phyloP scores from a whole-genome alignment of 768 basidiomycete genomes.

The Boletus reticulatus region DNA sequence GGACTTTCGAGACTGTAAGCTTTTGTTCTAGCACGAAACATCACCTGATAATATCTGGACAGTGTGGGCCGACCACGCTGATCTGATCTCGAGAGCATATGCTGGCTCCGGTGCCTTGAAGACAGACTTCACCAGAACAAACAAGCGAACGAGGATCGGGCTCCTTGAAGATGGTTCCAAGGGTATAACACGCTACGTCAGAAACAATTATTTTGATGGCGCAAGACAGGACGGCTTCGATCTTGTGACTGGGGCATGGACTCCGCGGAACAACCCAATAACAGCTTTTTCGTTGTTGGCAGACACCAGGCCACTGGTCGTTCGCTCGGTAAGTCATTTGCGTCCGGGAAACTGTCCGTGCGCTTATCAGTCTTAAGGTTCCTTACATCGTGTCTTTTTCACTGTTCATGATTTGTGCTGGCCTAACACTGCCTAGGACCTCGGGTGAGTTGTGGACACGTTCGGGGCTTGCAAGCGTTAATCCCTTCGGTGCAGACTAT shows the following conservation, averaged over 20 bases:
- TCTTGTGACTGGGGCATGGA: slow-evolving; percentile 88
- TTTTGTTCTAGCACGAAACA: not conserved
- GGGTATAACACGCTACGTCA: slow-evolving; percentile 79
- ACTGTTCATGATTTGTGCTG: slow-evolving; percentile 84
- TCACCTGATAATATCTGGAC: slow-evolving; percentile 1
- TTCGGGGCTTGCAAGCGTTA: not conserved
- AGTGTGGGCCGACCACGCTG: slow-evolving; percentile 99
- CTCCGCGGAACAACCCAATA: slow-evolving; percentile 72
- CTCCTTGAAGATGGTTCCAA: slow-evolving; percentile 84
- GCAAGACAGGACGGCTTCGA: slow-evolving; percentile 93
- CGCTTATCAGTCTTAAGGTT: slow-evolving; percentile 50
- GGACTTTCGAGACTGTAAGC: slow-evolving; percentile 86
- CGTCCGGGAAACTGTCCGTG: not conserved
- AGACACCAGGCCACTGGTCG: slow-evolving; percentile 78
- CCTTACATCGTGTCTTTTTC: slow-evolving; percentile 82
- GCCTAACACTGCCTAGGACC: slow-evolving; percentile 80
- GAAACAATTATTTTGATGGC: slow-evolving; percentile 97
- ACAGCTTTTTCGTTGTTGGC: slow-evolving; percentile 68
- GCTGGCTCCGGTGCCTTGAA: slow-evolving; percentile 95
- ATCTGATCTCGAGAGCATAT: slow-evolving; percentile 86
- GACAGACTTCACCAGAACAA: slow-evolving; percentile 94
- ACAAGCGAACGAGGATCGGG: slow-evolving; percentile 81
- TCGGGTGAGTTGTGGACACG: slow-evolving; percentile 58
- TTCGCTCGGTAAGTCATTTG: slow-evolving; percentile 66
- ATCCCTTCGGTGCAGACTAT: slow-evolving; percentile 53